These are phyloP conservation scores for Kregervanrija pseudodelftensis DNA, from an alignment of 805 yeast genomes.

Conservation along the genomic window DNA sequence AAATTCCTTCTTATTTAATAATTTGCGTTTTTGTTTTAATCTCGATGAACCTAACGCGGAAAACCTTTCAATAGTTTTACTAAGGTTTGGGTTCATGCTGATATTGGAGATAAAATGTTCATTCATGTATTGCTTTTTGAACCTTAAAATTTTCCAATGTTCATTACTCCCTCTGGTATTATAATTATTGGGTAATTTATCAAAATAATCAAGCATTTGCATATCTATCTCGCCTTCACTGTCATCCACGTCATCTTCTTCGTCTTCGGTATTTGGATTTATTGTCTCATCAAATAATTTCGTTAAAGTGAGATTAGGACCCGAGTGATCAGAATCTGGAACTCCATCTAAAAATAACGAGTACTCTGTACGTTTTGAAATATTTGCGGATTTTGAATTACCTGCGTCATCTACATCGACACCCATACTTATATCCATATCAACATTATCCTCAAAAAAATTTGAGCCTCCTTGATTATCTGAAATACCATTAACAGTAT, in stretches of 20 bases:
- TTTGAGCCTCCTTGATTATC: not conserved
- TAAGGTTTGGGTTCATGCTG: too few relatives aligned
- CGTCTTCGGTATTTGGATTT: constrained; percentile 17
- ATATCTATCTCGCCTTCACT: constrained; percentile 30
- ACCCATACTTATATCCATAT: constrained; percentile 17
- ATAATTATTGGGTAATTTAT: constrained; percentile 48
- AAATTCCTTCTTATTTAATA: constrained; percentile 31
- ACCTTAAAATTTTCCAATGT: constrained; percentile 73
- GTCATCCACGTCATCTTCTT: constrained; percentile 5
- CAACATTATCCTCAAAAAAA: constrained; percentile 1
- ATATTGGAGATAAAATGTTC: too few relatives aligned
- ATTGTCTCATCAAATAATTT: constrained; percentile 27
- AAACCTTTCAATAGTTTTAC: too few relatives aligned
- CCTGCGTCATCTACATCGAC: constrained; percentile 15
- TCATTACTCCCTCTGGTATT: constrained; percentile 85
- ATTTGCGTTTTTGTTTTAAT: constrained; percentile 1
- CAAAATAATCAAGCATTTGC: constrained; percentile 66
- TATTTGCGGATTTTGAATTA: constrained; percentile 2
- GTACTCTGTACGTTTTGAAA: constrained; percentile 22
- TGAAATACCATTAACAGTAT: not conserved
- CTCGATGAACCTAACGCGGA: too few relatives aligned
- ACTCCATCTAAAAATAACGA: constrained; percentile 26
- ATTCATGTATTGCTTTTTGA: constrained; percentile 1
- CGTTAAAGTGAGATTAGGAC: constrained; percentile 26
- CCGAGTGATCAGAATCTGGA: constrained; percentile 22